Percentiles rank a stretch among this genome's conserved stretches.
Evolutionary conservation across 1,284 basidiomycete species (phyloP).

Genomic region (Rhodotorula sp.): DNA sequence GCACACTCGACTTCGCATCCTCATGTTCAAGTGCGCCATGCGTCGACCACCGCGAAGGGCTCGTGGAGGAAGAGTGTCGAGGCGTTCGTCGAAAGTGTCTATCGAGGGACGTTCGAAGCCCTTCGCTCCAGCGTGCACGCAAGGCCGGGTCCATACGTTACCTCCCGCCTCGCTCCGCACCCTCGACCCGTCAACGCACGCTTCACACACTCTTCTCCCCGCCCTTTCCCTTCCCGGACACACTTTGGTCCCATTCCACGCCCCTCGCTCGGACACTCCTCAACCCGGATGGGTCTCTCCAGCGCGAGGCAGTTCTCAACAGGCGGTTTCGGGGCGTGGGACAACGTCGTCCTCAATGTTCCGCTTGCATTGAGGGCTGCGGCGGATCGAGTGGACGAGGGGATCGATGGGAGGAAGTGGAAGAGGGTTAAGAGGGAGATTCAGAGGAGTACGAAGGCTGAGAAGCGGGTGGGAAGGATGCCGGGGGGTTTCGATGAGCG

Average conservation of each 20-base stretch:
- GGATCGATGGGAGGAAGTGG: conserved; percentile 37
- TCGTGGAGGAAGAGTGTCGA: conserved; percentile 6
- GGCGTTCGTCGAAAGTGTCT: conserved; percentile 11
- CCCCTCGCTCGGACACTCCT: conserved; percentile 7
- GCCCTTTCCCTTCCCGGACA: background rate
- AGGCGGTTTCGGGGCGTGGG: conserved; percentile 19
- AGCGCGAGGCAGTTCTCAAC: conserved; percentile 39
- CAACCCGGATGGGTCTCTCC: conserved; percentile 27
- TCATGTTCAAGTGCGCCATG: background rate
- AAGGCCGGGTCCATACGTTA: conserved; percentile 17
- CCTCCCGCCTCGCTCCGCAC: conserved; percentile 1
- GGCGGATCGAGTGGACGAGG: conserved; percentile 24
- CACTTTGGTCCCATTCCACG: conserved; percentile 30
- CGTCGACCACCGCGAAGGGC: background rate
- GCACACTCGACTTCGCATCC: background rate
- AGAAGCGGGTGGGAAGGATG: conserved; percentile 17
- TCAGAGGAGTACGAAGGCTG: conserved; percentile 1
- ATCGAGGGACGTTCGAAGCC: conserved; percentile 26
- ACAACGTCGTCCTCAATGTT: conserved; percentile 40
- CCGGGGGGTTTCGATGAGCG: background rate
- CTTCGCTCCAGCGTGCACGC: conserved; percentile 10
- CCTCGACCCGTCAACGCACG: background rate
- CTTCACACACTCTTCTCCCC: background rate
- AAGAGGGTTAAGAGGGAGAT: conserved; percentile 18
- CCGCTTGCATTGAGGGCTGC: conserved; percentile 40